phyloP scores from a whole-genome alignment of 2,329 filamentous ascomycete species.

The Trichoderma harzianum region DNA sequence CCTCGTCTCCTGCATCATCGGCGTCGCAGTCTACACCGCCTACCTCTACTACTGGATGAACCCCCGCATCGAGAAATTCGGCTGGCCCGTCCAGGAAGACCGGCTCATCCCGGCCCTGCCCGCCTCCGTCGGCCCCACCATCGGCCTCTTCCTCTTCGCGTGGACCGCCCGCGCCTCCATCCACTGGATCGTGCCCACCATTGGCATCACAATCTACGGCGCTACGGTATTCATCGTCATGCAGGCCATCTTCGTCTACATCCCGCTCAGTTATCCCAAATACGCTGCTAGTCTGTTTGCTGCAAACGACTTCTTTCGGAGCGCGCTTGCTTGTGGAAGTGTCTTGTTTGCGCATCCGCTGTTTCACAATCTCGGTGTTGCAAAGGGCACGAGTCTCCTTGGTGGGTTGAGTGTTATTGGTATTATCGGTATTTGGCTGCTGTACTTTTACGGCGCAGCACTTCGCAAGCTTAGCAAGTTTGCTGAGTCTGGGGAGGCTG shows the following conservation, averaged over 20 bases:
- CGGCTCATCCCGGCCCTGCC: constrained; percentile 54
- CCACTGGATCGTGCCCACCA: constrained; percentile 54
- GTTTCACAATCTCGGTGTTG: constrained; percentile 57
- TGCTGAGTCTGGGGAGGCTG: constrained; percentile 30
- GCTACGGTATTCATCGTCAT: constrained; percentile 52
- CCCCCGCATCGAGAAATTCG: constrained; percentile 46
- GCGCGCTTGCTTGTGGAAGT: constrained; percentile 55
- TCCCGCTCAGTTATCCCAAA: constrained; percentile 52
- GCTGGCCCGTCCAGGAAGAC: constrained; percentile 51
- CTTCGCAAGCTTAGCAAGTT: constrained; percentile 58
- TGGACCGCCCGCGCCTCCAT: constrained; percentile 52
- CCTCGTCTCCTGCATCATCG: constrained; percentile 54
- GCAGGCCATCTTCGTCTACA: constrained; percentile 60
- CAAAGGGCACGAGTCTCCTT: constrained; percentile 53
- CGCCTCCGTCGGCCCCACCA: constrained; percentile 50
- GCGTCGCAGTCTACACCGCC: constrained; percentile 44
- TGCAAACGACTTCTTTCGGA: constrained; percentile 58
- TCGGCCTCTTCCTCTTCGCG: constrained; percentile 60
- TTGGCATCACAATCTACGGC: constrained; percentile 56
- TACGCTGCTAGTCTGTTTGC: constrained; percentile 60
- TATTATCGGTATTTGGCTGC: constrained; percentile 56
- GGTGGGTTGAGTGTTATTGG: constrained; percentile 53
- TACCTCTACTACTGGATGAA: constrained; percentile 53
- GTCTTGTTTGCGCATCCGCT: constrained; percentile 60
- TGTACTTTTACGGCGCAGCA: constrained; percentile 55